Evolutionary conservation across 2,329 filamentous ascomycete species (phyloP), one percentile per base, ranked within the genome.

Genomic region (Hypoxylon sp.): DNA sequence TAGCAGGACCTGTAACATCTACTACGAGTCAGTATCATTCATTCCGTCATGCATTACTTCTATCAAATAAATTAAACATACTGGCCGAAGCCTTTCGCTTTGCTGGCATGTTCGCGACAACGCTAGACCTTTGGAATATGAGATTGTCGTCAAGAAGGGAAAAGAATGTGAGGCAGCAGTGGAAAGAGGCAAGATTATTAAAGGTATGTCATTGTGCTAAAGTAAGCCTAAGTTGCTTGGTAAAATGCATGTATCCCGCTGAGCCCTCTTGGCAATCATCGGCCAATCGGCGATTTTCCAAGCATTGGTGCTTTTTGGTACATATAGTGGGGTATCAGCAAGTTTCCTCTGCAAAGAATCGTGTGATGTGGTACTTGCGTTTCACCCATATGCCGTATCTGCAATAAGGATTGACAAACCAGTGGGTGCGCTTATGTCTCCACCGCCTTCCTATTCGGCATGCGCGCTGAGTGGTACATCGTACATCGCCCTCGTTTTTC

Each of bases 71-170:
- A 19, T 13, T 44, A 22, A 70, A 69, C 77, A 77, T 81, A 83
- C 81, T 81, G 55, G 81, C 79, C 69, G 80, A 72, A 64, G 89
- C 89, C 80, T 92, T 92, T 74, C 90, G 85, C 80, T 93, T 93
- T 17, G 84, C 82, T 67, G 90, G 86, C 90, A 93, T 92, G 37
- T 41, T 41, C n/a, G 11, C 37, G 8, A 4, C n/a, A 19, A 19
- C 37, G 2, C n/a, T 34, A 15, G 32, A 34, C 11, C 32, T 41
- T 19, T 6, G 17, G 37, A 19, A 1, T 3, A 8, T 41, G n/a
- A 6, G 37, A 7, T 19, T 41, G 10, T 17, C 8, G 39, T 32
- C 32, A 41, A n/a, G 37, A 41, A 19, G 17, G 37, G n/a, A 19
- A 41, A 41, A 41, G 37, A 41, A 41, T 34, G 13, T 34, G 37